Evolutionary conservation across 441 rosid genomes (phyloP).

Genomic region (Gossypium davidsonii): DNA sequence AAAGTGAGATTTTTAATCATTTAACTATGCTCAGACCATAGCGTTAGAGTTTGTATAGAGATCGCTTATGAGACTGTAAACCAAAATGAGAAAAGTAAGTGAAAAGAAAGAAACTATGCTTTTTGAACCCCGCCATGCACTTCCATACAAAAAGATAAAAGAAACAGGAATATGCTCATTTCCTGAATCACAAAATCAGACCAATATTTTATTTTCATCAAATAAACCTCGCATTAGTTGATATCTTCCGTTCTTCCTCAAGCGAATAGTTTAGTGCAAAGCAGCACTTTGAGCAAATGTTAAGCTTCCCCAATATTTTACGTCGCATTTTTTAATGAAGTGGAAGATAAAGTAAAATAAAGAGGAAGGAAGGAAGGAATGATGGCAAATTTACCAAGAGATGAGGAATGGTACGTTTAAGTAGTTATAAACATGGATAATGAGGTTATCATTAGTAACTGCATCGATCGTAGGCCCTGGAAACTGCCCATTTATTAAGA

Average conservation of each 20-base stretch:
- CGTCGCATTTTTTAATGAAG: too few relatives aligned
- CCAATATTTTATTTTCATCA: neutral
- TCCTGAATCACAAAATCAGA: constrained; percentile 6
- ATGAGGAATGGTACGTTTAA: constrained; percentile 42
- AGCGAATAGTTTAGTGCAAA: neutral
- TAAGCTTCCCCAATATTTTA: neutral
- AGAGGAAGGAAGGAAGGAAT: neutral
- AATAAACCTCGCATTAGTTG: neutral
- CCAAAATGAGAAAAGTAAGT: constrained; percentile 4
- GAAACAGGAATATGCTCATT: constrained; percentile 1
- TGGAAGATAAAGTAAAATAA: neutral
- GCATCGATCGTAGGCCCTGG: constrained; percentile 73
- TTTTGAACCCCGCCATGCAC: constrained; percentile 2
- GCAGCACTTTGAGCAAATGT: neutral
- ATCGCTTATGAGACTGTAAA: neutral
- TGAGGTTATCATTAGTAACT: constrained; percentile 54
- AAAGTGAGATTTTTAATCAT: constrained; percentile 10
- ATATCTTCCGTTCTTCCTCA: neutral
- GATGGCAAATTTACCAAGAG: constrained; percentile 36
- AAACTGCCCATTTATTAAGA: constrained; percentile 62
- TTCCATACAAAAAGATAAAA: neutral
- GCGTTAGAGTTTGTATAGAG: constrained; percentile 5
- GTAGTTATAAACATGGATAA: constrained; percentile 44
- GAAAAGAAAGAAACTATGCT: constrained; percentile 1
- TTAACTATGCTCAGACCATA: constrained; percentile 2